These are phyloP conservation scores for Xylaria sp. DNA, from an alignment of 2,329 filamentous ascomycete genomes.

Conservation along the genomic window DNA sequence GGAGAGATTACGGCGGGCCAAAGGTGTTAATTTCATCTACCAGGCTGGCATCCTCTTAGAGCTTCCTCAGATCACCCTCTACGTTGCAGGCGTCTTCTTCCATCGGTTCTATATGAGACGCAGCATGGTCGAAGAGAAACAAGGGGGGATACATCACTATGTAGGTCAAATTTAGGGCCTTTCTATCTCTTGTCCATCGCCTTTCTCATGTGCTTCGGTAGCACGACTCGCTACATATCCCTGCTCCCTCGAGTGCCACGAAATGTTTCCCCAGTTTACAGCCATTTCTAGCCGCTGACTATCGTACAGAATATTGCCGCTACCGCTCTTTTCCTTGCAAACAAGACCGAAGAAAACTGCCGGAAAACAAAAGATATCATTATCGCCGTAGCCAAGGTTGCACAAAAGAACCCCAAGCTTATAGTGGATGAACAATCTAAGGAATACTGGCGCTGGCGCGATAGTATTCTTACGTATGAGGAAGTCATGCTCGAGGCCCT, in stretches of 20 bases:
- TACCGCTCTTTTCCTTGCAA: slow-evolving; percentile 90
- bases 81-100: slow-evolving; percentile 93
- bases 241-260: not conserved
- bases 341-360: slow-evolving; percentile 97
- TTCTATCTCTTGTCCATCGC: not conserved
- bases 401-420: slow-evolving; percentile 89
- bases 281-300: slow-evolving; percentile 35
- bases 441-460: slow-evolving; percentile 98
- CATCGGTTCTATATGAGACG: slow-evolving; percentile 95
- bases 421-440: slow-evolving; percentile 96
- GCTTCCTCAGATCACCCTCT: slow-evolving; percentile 89
- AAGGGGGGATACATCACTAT: slow-evolving; percentile 89
- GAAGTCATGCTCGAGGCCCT: slow-evolving; percentile 91
- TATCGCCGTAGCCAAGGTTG: slow-evolving; percentile 91
- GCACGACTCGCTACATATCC: not conserved
- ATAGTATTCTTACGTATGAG: slow-evolving; percentile 92
- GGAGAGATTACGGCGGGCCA: slow-evolving; percentile 83
- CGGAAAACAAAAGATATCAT: slow-evolving; percentile 96
- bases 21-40: slow-evolving; percentile 96
- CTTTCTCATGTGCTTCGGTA: not conserved
- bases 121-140: slow-evolving; percentile 79
- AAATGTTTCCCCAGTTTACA: not conserved
- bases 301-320: slow-evolving; percentile 78
- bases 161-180: slow-evolving; percentile 60
- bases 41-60: slow-evolving; percentile 94